Conservation (phyloP, 331 rosid species). For the Cydonia oblonga region DNA sequence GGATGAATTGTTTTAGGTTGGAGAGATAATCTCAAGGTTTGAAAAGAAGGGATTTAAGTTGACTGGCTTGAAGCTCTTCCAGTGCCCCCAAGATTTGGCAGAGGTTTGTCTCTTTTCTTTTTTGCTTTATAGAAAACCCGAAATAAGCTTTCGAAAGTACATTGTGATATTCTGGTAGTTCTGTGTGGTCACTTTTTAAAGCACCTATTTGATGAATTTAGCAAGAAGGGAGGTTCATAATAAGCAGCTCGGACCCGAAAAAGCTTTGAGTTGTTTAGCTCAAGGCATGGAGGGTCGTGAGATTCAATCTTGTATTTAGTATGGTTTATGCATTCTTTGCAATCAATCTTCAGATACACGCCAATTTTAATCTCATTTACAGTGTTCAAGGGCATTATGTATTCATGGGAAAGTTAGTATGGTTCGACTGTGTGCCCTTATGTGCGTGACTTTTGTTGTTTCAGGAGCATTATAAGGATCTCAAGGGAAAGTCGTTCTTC, state of each 20-base stretch:
- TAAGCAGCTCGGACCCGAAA: not conserved
- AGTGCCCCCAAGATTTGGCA: conserved; percentile 81
- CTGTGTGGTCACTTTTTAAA: not conserved
- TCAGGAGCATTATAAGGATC: conserved; percentile 94
- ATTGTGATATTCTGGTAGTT: not conserved
- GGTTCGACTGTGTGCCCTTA: conserved; percentile 6
- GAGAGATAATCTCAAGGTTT: conserved; percentile 86
- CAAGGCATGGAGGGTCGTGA: not conserved
- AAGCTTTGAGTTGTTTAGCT: not conserved
- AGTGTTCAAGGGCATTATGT: not conserved
- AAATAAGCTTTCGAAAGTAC: not conserved
- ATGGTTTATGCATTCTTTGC: not conserved
- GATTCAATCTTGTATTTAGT: not conserved
- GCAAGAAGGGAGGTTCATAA: not conserved
- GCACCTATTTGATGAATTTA: not conserved
- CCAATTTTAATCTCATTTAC: not conserved
- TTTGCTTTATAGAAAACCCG: not conserved
- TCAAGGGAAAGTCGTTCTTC: conserved; percentile 73
- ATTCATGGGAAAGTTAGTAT: not conserved
- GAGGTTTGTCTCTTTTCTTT: conserved; percentile 52
- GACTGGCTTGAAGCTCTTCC: conserved; percentile 84
- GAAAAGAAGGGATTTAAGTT: conserved; percentile 93
- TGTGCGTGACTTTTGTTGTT: conserved; percentile 13
- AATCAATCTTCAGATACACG: not conserved
- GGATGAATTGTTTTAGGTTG: conserved; percentile 52